Conservation (phyloP, 495 filamentous ascomycete genomes). For the Tricharina praecox region DNA sequence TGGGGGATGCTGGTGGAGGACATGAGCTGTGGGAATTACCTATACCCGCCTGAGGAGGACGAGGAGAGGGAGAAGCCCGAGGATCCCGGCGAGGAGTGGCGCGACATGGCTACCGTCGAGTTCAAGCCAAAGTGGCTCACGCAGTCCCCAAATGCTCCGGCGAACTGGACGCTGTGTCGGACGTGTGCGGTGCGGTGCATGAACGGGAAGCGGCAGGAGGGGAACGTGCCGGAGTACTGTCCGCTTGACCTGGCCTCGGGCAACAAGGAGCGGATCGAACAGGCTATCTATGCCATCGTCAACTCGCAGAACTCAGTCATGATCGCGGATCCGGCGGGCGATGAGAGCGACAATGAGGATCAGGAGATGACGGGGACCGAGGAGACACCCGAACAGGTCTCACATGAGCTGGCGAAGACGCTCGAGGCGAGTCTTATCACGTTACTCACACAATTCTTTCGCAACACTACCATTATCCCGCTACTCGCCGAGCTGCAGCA, state of each 20-base stretch:
- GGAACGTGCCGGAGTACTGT: slow-evolving; percentile 32
- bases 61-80: not conserved
- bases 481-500: slow-evolving; percentile 27
- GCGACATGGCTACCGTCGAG: slow-evolving; percentile 39
- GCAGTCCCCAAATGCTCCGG: slow-evolving; percentile 66
- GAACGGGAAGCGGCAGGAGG: slow-evolving; percentile 27
- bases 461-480: slow-evolving; percentile 20
- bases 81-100: slow-evolving; percentile 21
- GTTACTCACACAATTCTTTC: slow-evolving; percentile 24
- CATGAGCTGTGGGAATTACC: slow-evolving; percentile 26
- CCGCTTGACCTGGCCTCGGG: slow-evolving; percentile 41
- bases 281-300: slow-evolving; percentile 21
- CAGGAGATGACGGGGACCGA: not conserved
- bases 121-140: slow-evolving; percentile 91
- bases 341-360: slow-evolving; percentile 12
- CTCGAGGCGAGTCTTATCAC: slow-evolving; percentile 19
- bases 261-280: slow-evolving; percentile 24
- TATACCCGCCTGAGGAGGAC: slow-evolving; percentile 12
- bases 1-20: slow-evolving; percentile 26
- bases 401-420: slow-evolving; percentile 15
- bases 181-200: slow-evolving; percentile 59
- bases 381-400: slow-evolving; percentile 4
- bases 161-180: slow-evolving; percentile 52
- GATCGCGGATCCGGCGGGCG: slow-evolving; percentile 24
- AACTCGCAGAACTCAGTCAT: slow-evolving; percentile 22